A percentile compares a stretch with the other conserved stretches of the same genome.
Evolutionary conservation across 2,329 filamentous ascomycete genomes (phyloP).

Genomic region (Exophiala lecanii-corni): DNA sequence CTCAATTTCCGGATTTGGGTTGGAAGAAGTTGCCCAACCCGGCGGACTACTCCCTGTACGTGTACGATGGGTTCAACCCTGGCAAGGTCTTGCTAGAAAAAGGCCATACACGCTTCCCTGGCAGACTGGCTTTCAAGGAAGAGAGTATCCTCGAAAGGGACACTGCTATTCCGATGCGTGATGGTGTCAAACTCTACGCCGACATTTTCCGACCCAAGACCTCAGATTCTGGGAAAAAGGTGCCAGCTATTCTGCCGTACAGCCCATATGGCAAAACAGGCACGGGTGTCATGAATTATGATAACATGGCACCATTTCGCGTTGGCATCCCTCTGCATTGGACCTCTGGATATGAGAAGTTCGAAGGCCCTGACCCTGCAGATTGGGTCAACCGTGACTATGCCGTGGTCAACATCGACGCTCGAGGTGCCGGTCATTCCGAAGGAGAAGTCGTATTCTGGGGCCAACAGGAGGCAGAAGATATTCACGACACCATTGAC

Average conservation of each 20-base stretch:
- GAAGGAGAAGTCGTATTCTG: conserved; percentile 50
- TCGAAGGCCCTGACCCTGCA: conserved; percentile 55
- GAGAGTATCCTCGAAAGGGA: no score
- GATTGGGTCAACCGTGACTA: conserved; percentile 55
- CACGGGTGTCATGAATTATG: conserved; percentile 27
- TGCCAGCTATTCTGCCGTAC: conserved; percentile 63
- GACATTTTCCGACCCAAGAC: neutral
- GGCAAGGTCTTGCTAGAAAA: no score
- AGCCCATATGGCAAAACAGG: conserved; percentile 64
- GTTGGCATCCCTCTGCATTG: conserved; percentile 35
- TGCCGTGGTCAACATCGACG: conserved; percentile 51
- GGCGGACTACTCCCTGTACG: no score
- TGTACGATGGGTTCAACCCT: no score
- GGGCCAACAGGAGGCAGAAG: conserved; percentile 48
- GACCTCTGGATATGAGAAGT: conserved; percentile 52
- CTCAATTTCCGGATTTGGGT: no score
- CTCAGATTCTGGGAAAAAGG: conserved; percentile 21
- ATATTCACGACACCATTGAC: conserved; percentile 49
- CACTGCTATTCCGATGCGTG: conserved; percentile 6
- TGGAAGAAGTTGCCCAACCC: no score
- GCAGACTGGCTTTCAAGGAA: no score
- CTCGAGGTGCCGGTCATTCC: conserved; percentile 48
- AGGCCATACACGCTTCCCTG: no score
- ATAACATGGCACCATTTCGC: conserved; percentile 6
- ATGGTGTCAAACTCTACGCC: conserved; percentile 3